Conservation (phyloP, 495 filamentous ascomycete species). For the Tuber microsphaerosporum region DNA sequence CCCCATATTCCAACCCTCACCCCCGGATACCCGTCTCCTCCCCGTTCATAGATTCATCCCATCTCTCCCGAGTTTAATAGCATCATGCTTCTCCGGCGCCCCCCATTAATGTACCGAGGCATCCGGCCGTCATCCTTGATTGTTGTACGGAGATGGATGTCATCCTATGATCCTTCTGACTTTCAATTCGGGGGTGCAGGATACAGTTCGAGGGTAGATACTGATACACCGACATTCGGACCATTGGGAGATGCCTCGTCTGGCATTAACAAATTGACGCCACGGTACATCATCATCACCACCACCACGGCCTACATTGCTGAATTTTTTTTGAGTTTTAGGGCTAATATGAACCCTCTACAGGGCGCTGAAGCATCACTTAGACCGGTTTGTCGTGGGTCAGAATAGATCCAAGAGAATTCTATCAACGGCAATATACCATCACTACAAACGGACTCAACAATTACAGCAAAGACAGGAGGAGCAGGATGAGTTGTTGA, state of each 20-base stretch:
- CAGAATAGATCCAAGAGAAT: conserved; percentile 96
- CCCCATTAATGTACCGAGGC: conserved; percentile 14
- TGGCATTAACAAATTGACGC: conserved; percentile 32
- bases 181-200: conserved; percentile 28
- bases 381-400: conserved; percentile 93
- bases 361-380: conserved; percentile 72
- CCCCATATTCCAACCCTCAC: neutral
- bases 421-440: conserved; percentile 87
- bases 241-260: conserved; percentile 30
- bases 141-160: conserved; percentile 30
- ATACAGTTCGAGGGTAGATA: conserved; percentile 33
- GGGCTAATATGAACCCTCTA: conserved; percentile 32
- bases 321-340: neutral
- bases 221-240: conserved; percentile 29
- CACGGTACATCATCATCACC: conserved; percentile 25
- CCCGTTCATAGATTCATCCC: neutral
- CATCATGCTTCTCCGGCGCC: conserved; percentile 31
- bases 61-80: neutral
- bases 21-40: neutral
- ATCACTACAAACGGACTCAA: conserved; percentile 86
- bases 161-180: conserved; percentile 35
- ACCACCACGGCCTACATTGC: neutral
- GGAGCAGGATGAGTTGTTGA: conserved; percentile 60
- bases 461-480: conserved; percentile 70
- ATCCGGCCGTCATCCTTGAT: conserved; percentile 20